A percentile compares a stretch with the other conserved stretches of the same genome.
Conservation (phyloP, 2,329 filamentous ascomycete genomes). For the Nannizziopsis arthrosporioides region DNA sequence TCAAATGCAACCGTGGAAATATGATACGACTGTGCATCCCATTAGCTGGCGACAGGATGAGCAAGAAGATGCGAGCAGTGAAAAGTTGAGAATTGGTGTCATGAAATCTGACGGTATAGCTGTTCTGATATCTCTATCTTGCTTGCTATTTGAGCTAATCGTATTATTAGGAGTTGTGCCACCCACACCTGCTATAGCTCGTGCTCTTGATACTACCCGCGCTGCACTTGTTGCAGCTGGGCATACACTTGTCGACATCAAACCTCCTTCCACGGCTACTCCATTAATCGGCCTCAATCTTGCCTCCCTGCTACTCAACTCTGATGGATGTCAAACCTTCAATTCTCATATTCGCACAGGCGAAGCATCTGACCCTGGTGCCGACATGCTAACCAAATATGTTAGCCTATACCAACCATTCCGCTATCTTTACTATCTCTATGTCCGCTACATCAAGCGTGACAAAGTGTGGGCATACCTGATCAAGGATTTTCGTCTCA, state of each 20-base stretch:
- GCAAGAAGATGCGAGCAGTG: slow-evolving; percentile 48
- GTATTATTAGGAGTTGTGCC: slow-evolving; percentile 56
- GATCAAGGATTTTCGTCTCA: slow-evolving; percentile 59
- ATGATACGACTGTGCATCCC: slow-evolving; percentile 75
- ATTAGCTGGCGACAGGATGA: slow-evolving; percentile 61
- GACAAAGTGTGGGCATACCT: slow-evolving; percentile 70
- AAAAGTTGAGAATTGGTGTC: slow-evolving; percentile 61
- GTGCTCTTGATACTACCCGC: slow-evolving; percentile 61
- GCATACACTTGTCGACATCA: slow-evolving; percentile 58
- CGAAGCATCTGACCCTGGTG: slow-evolving; percentile 70
- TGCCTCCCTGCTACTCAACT: slow-evolving; percentile 68
- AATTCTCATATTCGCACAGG: slow-evolving; percentile 62
- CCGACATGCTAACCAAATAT: slow-evolving; percentile 60
- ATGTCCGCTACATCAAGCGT: slow-evolving; percentile 68
- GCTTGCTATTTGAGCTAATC: not conserved
- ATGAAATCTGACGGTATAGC: slow-evolving; percentile 55
- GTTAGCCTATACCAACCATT: slow-evolving; percentile 61
- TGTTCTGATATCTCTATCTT: not conserved
- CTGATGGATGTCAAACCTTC: slow-evolving; percentile 73
- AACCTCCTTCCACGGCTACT: slow-evolving; percentile 59
- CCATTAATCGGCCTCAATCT: slow-evolving; percentile 66
- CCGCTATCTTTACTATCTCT: slow-evolving; percentile 79
- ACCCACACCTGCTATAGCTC: slow-evolving; percentile 69
- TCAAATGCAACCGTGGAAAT: slow-evolving; percentile 75
- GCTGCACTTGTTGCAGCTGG: slow-evolving; percentile 57